These are phyloP conservation scores for Penstemon davidsonii DNA, from an alignment of 257 asterid genomes.

Conservation along the genomic window DNA sequence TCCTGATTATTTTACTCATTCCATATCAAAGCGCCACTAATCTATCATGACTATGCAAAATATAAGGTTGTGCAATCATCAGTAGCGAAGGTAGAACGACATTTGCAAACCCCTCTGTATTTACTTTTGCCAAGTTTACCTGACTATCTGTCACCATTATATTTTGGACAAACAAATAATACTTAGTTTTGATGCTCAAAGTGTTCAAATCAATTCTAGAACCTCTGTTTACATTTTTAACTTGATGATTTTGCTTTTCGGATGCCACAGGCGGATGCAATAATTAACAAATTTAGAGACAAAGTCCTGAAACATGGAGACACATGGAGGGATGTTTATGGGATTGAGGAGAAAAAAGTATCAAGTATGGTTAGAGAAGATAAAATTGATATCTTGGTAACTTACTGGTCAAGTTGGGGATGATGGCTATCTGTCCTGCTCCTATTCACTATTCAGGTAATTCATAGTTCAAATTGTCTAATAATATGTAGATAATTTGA, in stretches of 20 bases:
- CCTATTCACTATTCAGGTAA: constrained; percentile 99
- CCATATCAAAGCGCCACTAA: constrained; percentile 95
- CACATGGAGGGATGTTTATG: constrained; percentile 87
- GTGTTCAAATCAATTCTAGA: no score
- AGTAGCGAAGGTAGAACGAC: constrained; percentile 82
- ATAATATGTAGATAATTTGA: no score
- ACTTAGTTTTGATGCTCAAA: no score
- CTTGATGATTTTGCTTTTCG: constrained; percentile 27
- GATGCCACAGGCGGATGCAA: constrained; percentile 83
- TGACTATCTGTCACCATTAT: background rate
- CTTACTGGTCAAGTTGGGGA: constrained; percentile 99
- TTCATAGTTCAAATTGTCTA: background rate
- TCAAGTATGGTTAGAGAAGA: constrained; percentile 91
- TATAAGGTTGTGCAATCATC: constrained; percentile 94
- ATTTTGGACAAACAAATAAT: no score
- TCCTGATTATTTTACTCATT: constrained; percentile 99
- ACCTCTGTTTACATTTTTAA: background rate
- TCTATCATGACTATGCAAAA: constrained; percentile 68
- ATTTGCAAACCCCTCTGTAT: constrained; percentile 25
- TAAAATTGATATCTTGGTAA: constrained; percentile 90
- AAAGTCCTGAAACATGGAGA: constrained; percentile 89
- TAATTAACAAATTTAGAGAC: constrained; percentile 82
- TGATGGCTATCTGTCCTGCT: constrained; percentile 98
- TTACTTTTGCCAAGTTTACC: constrained; percentile 15
- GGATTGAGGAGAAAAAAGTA: constrained; percentile 92